Evolutionary conservation across 2,329 filamentous ascomycete genomes (phyloP), one percentile per base, ranked within the genome.

Genomic region (Corynespora cassiicola): DNA sequence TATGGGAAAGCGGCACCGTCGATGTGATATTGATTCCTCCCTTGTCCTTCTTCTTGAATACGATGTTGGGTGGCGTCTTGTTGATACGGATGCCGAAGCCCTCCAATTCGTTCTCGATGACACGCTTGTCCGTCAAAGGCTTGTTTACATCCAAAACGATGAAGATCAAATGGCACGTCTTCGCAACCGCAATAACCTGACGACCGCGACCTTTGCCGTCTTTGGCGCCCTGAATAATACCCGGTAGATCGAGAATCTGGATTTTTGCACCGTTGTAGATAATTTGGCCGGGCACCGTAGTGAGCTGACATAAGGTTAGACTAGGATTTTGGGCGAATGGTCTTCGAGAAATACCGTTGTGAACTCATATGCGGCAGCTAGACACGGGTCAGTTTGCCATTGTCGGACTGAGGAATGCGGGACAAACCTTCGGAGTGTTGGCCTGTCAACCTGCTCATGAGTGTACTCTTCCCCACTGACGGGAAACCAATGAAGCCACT

Each of bases 1-100:
- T 96, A 71, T 99, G 90, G 16, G 87, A 87, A 55, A 99, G 77
- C 5, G 91, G 90, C 28, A 94, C 86, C 2, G 94, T 99, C 72
- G 84, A 94, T n/a, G 91, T 96, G 64, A 99, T 94, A 63, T 88
- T 91, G 64, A 99, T 84, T 22, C 94, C 94, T 56, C 94, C 94
- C 75, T 97, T 97, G 73, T 99, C 94, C 78, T 99, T 99, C 79
- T 99, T 99, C 75, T 86, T 95, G 78, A 96, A 96, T n/a, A 94
- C 88, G 62, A 99, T 99, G 69, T 99, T 99, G 25, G 94, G 94
- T 17, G 94, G 94, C 58, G 84, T 75, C 77, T 97, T 99, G 78
- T 99, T 99, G 76, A 97, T 92, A 39, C 94, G 83, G 65, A 99
- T 96, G 21, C 94, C 94, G 61, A 99, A 99, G 6, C 94, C 94